phyloP scores from a whole-genome alignment of 306 rosid species.

The Inga leiocalycina region DNA sequence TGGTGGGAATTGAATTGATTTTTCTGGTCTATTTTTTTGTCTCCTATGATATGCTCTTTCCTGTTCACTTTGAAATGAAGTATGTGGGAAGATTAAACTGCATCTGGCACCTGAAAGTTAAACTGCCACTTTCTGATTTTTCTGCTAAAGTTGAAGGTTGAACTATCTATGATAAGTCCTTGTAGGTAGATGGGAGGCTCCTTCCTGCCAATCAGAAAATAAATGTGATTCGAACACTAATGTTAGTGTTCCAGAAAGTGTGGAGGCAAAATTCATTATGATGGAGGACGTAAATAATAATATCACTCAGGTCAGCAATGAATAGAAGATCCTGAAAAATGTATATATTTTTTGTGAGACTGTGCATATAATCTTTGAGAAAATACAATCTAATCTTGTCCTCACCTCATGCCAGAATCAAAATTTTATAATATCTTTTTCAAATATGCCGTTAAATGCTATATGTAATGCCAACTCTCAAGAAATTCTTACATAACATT shows the following conservation, averaged over 20 bases:
- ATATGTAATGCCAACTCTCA: conserved; percentile 3
- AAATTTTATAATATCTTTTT: background rate
- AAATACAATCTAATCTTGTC: conserved; percentile 12
- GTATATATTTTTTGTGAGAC: background rate
- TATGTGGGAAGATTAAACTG: conserved; percentile 8
- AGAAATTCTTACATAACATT: background rate
- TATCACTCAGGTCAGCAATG: conserved; percentile 57
- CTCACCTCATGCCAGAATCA: conserved; percentile 19
- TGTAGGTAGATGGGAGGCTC: conserved; percentile 64
- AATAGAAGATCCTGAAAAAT: conserved; percentile 20
- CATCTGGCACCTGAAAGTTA: conserved; percentile 19
- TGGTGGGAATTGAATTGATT: background rate
- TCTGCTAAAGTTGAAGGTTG: background rate
- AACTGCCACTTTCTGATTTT: background rate
- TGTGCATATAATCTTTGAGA: conserved; percentile 6
- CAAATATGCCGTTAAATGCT: conserved; percentile 3
- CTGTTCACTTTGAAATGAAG: conserved; percentile 20
- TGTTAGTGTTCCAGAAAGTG: conserved; percentile 45
- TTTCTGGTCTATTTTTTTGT: background rate
- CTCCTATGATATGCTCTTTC: conserved; percentile 19
- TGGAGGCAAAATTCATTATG: conserved; percentile 33
- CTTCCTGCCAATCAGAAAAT: conserved; percentile 47
- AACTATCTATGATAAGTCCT: conserved; percentile 30
- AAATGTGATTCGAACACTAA: conserved; percentile 42
- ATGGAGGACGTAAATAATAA: conserved; percentile 23